Percentiles rank a stretch among this genome's conserved stretches.
These are phyloP conservation scores for Triangularia setosa DNA, from an alignment of 2,329 filamentous ascomycete species.

Conservation along the genomic window DNA sequence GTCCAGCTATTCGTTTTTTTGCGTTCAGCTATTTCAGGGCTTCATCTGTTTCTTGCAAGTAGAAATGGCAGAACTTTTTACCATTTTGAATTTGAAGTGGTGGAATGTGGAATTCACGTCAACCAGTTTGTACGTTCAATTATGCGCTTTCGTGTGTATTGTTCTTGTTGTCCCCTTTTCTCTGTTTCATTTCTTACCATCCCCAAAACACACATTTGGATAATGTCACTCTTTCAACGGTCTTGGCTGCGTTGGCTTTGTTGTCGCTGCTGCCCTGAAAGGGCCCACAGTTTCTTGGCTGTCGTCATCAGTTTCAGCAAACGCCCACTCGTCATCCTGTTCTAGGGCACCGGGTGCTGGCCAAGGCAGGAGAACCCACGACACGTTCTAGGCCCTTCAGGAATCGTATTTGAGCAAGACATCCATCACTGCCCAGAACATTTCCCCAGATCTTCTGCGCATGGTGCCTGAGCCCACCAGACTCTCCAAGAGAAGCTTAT, in stretches of 20 bases:
- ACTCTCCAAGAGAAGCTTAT: background rate
- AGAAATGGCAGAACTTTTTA: too few relatives aligned
- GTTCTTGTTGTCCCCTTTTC: too few relatives aligned
- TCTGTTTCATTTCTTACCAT: background rate
- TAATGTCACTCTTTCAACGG: background rate
- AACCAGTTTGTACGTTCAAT: too few relatives aligned
- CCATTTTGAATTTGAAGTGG: too few relatives aligned
- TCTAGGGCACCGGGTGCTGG: background rate
- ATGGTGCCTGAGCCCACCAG: background rate
- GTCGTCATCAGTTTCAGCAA: background rate
- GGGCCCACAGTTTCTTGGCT: background rate
- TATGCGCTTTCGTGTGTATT: too few relatives aligned
- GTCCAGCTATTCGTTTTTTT: background rate
- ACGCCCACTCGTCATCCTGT: background rate
- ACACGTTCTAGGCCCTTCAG: background rate
- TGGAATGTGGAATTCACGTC: too few relatives aligned
- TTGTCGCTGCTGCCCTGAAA: background rate
- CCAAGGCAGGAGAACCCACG: background rate
- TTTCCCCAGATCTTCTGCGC: background rate
- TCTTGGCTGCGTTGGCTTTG: background rate
- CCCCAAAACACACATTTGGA: background rate
- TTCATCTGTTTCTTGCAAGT: too few relatives aligned
- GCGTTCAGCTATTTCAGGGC: background rate
- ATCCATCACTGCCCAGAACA: background rate
- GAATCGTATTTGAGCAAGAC: background rate